Percentiles rank a stretch among this genome's conserved stretches.
phyloP scores from a whole-genome alignment of 1,139 yeast species.

The Candida tunisiensis region DNA sequence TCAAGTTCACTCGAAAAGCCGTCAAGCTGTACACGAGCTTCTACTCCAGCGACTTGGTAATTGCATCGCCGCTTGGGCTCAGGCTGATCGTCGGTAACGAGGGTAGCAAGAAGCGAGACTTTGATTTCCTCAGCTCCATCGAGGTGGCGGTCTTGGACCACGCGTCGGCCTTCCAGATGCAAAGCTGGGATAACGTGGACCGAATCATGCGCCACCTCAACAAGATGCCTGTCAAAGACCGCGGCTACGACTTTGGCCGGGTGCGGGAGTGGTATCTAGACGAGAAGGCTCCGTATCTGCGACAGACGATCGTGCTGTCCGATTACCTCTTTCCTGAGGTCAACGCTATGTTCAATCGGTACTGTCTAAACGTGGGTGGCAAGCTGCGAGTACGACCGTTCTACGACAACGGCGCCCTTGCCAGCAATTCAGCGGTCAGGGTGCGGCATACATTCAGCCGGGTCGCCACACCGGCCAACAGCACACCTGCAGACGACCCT shows the following conservation, averaged over 20 bases:
- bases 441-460: slow-evolving; percentile 35
- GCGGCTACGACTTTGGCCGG: slow-evolving; percentile 81
- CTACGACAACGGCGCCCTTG: no score
- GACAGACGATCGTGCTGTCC: slow-evolving; percentile 66
- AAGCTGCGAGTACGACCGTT: slow-evolving; percentile 25
- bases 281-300: slow-evolving; percentile 54
- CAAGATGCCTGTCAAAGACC: slow-evolving; percentile 59
- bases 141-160: slow-evolving; percentile 70
- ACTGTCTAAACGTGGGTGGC: slow-evolving; percentile 50
- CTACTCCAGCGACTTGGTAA: slow-evolving; percentile 67
- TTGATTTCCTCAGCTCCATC: slow-evolving; percentile 74
- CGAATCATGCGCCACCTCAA: slow-evolving; percentile 57
- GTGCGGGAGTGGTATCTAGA: slow-evolving; percentile 87
- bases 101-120: slow-evolving; percentile 20
- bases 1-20: slow-evolving; percentile 79
- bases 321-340: slow-evolving; percentile 71
- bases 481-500: slow-evolving; percentile 48
- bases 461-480: slow-evolving; percentile 9
- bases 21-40: slow-evolving; percentile 72
- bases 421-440: no score
- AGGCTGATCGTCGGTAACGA: slow-evolving; percentile 54
- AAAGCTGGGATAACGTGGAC: slow-evolving; percentile 76
- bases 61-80: slow-evolving; percentile 88
- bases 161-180: slow-evolving; percentile 79
- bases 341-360: slow-evolving; percentile 42